phyloP scores from a whole-genome alignment of 805 yeast species.

The Candida xiaguanensis region DNA sequence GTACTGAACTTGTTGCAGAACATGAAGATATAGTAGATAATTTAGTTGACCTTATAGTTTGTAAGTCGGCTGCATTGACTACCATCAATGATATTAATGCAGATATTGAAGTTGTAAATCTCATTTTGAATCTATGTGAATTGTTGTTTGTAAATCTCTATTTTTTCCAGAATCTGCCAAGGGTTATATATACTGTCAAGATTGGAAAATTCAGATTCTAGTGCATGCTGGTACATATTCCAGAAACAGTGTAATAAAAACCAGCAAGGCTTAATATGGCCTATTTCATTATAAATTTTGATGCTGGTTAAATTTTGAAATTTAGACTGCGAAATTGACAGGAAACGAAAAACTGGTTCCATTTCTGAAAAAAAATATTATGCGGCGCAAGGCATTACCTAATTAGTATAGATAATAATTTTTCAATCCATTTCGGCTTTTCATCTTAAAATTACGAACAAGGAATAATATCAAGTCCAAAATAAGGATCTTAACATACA shows the following conservation, averaged over 20 bases:
- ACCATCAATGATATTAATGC: constrained; percentile 16
- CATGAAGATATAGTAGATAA: constrained; percentile 12
- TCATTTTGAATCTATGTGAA: background rate
- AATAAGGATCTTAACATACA: background rate
- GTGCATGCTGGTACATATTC: background rate
- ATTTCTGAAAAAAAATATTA: too few relatives aligned
- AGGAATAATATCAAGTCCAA: background rate
- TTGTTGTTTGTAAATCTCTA: background rate
- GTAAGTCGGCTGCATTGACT: constrained; percentile 17
- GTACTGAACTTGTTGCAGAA: constrained; percentile 6
- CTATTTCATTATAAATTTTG: background rate
- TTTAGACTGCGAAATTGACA: background rate
- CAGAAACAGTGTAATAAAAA: background rate
- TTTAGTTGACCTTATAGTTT: constrained; percentile 21
- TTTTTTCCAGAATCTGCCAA: background rate
- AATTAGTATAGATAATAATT: too few relatives aligned
- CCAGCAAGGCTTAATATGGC: background rate
- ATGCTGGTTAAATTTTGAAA: background rate
- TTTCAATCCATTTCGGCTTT: too few relatives aligned
- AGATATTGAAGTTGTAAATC: background rate
- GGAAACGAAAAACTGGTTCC: background rate
- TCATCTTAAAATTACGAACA: background rate
- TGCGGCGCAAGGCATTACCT: too few relatives aligned
- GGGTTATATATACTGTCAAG: background rate
- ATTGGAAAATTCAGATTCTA: background rate